Evolutionary conservation across 1,284 basidiomycete species (phyloP).

Genomic region (Tausonia pullulans): DNA sequence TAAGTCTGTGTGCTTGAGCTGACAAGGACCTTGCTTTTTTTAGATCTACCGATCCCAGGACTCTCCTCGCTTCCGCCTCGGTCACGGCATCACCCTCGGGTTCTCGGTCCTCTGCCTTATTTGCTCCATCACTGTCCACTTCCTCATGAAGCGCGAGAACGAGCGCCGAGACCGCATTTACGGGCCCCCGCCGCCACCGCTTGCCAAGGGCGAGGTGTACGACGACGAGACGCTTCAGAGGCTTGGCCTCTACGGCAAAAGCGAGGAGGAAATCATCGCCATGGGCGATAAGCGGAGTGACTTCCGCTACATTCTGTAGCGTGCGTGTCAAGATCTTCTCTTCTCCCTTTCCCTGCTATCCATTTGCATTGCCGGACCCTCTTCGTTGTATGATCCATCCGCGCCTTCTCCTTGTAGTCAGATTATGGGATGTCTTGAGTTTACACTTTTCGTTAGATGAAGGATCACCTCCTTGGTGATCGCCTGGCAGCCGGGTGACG

Average conservation of each 20-base stretch:
- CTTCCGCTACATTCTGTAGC: conserved; percentile 28
- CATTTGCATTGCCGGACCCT: no score
- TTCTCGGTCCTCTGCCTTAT: conserved; percentile 29
- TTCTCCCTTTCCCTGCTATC: no score
- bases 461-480: no score
- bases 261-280: conserved; percentile 34
- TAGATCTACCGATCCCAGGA: conserved; percentile 33
- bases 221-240: conserved; percentile 28
- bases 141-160: conserved; percentile 33
- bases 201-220: conserved; percentile 20
- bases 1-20: no score
- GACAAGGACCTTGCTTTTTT: conserved; percentile 23
- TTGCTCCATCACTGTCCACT: conserved; percentile 28
- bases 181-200: conserved; percentile 26
- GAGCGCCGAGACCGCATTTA: conserved; percentile 29
- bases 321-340: no score
- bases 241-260: conserved; percentile 34
- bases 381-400: no score
- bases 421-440: no score
- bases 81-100: conserved; percentile 33
- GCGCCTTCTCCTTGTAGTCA: no score
- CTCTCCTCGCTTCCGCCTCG: conserved; percentile 28
- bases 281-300: conserved; percentile 31
- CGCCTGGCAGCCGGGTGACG: no score
- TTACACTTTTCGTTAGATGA: no score